Conservation (phyloP, 139 green algal genomes). For the Eudorina sp. region DNA sequence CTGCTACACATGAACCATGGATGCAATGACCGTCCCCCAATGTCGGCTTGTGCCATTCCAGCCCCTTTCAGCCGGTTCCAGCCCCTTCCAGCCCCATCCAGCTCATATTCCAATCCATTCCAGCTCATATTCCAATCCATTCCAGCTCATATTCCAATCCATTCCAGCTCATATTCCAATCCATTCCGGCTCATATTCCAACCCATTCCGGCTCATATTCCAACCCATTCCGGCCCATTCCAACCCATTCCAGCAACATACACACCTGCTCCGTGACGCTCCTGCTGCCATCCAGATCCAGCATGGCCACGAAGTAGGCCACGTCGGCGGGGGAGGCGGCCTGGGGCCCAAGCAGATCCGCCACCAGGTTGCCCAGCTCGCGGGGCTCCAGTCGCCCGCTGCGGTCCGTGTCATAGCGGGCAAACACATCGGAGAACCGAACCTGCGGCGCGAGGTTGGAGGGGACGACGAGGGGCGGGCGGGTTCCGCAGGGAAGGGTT, state of each 20-base stretch:
- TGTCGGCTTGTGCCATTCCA: not conserved
- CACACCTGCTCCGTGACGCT: constrained; percentile 45
- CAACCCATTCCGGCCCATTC: not conserved
- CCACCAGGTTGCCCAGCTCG: constrained; percentile 59
- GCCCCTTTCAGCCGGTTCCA: not conserved
- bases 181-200: not conserved
- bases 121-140: not conserved
- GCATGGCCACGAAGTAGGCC: constrained; percentile 50
- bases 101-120: no score
- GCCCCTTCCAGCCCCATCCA: not conserved
- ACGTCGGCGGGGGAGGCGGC: constrained; percentile 38
- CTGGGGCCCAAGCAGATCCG: constrained; percentile 41
- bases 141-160: not conserved
- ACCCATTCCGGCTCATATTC: not conserved
- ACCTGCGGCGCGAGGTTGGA: not conserved
- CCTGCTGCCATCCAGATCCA: constrained; percentile 54
- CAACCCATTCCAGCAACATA: not conserved
- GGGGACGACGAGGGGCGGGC: not conserved
- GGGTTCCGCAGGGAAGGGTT: not conserved
- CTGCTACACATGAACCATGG: no score
- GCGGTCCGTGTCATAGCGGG: constrained; percentile 59
- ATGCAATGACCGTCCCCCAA: not conserved
- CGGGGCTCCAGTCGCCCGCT: constrained; percentile 50
- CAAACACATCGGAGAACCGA: constrained; percentile 58
- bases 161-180: not conserved